Evolutionary conservation across 1,284 basidiomycete species (phyloP).

Genomic region (Ceratobasidium sp.): DNA sequence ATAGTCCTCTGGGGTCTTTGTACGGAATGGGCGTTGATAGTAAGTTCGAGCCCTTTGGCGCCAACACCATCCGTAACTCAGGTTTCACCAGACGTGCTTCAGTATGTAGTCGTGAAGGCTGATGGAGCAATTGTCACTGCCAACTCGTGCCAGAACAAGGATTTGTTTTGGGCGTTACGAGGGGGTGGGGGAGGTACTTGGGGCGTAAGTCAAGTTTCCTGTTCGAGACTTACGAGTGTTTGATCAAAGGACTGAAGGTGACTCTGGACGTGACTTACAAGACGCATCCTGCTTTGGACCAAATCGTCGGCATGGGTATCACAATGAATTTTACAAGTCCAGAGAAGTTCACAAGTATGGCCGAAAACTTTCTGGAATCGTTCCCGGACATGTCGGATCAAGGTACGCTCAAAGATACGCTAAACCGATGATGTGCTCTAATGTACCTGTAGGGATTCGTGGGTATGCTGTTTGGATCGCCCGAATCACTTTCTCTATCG

Average conservation of each 20-base stretch:
- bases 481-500: background rate
- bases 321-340: slow-evolving; percentile 8
- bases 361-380: background rate
- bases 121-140: slow-evolving; percentile 24
- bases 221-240: background rate
- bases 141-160: slow-evolving; percentile 33
- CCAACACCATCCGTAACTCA: background rate
- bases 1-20: slow-evolving; percentile 20
- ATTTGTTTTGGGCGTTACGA: slow-evolving; percentile 40
- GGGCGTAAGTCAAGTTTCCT: background rate
- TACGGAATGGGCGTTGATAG: slow-evolving; percentile 41
- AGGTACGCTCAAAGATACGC: background rate
- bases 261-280: slow-evolving; percentile 20
- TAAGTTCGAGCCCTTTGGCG: background rate
- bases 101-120: slow-evolving; percentile 33
- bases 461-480: slow-evolving; percentile 3
- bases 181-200: slow-evolving; percentile 39
- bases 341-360: background rate
- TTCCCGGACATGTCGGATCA: slow-evolving; percentile 8
- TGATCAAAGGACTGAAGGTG: background rate
- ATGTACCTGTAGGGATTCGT: background rate
- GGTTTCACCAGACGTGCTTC: slow-evolving; percentile 26
- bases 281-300: slow-evolving; percentile 10
- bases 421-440: background rate
- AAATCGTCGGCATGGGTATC: slow-evolving; percentile 3